Percentiles rank a stretch among this genome's conserved stretches.
These are phyloP conservation scores for Huntiella savannae DNA, from an alignment of 2,329 filamentous ascomycete species.

Conservation along the genomic window DNA sequence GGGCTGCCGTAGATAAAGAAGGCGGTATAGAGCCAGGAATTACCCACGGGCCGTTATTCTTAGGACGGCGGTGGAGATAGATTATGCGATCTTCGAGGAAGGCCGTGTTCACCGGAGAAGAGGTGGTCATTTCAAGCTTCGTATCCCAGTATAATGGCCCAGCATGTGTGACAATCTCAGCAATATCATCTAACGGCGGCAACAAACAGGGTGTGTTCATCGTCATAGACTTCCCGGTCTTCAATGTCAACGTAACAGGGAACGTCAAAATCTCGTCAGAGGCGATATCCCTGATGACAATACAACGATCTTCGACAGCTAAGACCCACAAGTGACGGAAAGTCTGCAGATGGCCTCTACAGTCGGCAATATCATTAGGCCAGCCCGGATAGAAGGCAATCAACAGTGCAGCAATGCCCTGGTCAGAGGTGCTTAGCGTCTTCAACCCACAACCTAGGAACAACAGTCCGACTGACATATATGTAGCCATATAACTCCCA, in stretches of 20 bases:
- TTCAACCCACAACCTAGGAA: slow-evolving; percentile 87
- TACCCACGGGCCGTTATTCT: slow-evolving; percentile 46
- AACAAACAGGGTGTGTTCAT: slow-evolving; percentile 33
- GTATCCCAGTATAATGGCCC: slow-evolving; percentile 63
- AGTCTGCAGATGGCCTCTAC: slow-evolving; percentile 83
- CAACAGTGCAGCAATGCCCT: slow-evolving; percentile 70
- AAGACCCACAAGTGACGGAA: slow-evolving; percentile 96
- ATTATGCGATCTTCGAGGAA: slow-evolving; percentile 53
- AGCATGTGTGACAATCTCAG: slow-evolving; percentile 38
- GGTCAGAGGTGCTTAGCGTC: slow-evolving; percentile 74
- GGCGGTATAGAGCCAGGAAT: neutral
- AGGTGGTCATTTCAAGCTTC: slow-evolving; percentile 50
- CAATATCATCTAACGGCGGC: slow-evolving; percentile 45
- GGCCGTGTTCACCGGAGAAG: slow-evolving; percentile 39
- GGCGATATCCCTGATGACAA: slow-evolving; percentile 72
- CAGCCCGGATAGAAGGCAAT: slow-evolving; percentile 91
- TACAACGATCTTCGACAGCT: slow-evolving; percentile 72
- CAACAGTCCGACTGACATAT: slow-evolving; percentile 75
- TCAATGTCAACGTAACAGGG: slow-evolving; percentile 47
- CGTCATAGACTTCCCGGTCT: slow-evolving; percentile 16
- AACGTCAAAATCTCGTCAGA: slow-evolving; percentile 62
- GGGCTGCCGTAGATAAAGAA: neutral
- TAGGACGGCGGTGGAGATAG: slow-evolving; percentile 50
- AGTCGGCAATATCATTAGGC: slow-evolving; percentile 76
- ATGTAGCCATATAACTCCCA: slow-evolving; percentile 80